phyloP scores from a whole-genome alignment of 1,284 basidiomycete genomes.

The Ceratorhiza oryzae-sativae region DNA sequence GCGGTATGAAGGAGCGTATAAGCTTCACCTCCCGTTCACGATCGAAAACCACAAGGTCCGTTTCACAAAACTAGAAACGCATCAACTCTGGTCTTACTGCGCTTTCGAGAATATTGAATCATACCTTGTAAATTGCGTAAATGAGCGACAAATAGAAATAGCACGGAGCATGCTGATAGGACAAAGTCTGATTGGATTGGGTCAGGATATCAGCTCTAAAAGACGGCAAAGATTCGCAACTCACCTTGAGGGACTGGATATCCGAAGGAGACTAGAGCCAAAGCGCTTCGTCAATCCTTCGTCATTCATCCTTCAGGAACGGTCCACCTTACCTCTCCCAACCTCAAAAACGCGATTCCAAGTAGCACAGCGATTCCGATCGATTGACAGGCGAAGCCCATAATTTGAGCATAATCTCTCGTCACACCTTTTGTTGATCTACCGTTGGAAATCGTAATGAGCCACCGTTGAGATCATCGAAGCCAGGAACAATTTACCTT shows the following conservation, averaged over 20 bases:
- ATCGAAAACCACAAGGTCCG: conserved; percentile 57
- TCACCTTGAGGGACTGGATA: conserved; percentile 53
- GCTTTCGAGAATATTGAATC: neutral
- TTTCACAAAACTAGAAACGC: conserved; percentile 52
- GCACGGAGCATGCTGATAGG: conserved; percentile 47
- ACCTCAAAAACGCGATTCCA: conserved; percentile 47
- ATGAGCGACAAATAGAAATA: conserved; percentile 49
- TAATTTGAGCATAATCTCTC: conserved; percentile 42
- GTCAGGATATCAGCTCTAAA: neutral
- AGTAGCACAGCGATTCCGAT: conserved; percentile 39
- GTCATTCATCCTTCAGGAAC: neutral
- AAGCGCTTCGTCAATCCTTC: neutral
- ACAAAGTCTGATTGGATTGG: conserved; percentile 32
- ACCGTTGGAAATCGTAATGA: neutral
- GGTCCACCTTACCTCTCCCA: conserved; percentile 41
- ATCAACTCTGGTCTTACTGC: conserved; percentile 47
- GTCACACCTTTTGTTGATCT: conserved; percentile 41
- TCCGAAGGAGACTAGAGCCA: conserved; percentile 50
- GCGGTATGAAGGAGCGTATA: neutral
- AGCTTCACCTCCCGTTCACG: conserved; percentile 54
- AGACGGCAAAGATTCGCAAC: conserved; percentile 42
- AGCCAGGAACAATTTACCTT: conserved; percentile 23
- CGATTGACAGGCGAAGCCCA: conserved; percentile 42
- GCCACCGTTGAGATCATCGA: neutral
- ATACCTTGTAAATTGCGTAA: conserved; percentile 43